phyloP scores from a whole-genome alignment of 2,329 filamentous ascomycete species.

The Aureobasidium sp. region DNA sequence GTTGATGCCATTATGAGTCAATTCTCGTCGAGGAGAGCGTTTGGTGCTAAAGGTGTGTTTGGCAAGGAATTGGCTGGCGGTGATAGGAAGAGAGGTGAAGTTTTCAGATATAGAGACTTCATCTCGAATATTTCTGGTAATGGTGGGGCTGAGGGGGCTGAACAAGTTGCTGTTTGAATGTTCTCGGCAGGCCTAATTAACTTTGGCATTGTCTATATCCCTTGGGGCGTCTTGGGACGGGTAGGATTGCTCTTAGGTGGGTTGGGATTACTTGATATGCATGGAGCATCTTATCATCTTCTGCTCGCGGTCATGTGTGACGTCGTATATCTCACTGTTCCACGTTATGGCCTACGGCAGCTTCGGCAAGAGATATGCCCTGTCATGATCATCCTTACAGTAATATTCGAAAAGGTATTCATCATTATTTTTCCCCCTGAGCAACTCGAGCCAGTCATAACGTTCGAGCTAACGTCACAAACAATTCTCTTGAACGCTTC shows the following conservation, averaged over 20 bases:
- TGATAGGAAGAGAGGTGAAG: constrained; percentile 74
- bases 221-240: background rate
- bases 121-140: constrained; percentile 61
- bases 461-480: too few relatives aligned
- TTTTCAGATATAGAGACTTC: constrained; percentile 96
- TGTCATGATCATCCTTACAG: too few relatives aligned
- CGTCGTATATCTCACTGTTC: too few relatives aligned
- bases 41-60: constrained; percentile 66
- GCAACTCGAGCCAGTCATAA: too few relatives aligned
- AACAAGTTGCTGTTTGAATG: constrained; percentile 6
- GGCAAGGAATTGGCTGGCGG: constrained; percentile 45
- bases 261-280: background rate
- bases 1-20: constrained; percentile 90
- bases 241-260: background rate
- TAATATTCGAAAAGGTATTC: too few relatives aligned
- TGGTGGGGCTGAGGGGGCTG: constrained; percentile 27
- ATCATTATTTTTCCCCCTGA: too few relatives aligned
- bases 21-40: constrained; percentile 86
- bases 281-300: background rate
- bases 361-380: too few relatives aligned
- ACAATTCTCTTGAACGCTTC: too few relatives aligned
- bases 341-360: too few relatives aligned
- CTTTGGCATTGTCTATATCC: background rate
- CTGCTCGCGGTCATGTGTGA: too few relatives aligned
- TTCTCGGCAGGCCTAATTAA: background rate